A percentile compares a stretch with the other conserved stretches of the same genome.
phyloP scores from a whole-genome alignment of 352 stramenopile genomes.

The Phytophthora brassicae region DNA sequence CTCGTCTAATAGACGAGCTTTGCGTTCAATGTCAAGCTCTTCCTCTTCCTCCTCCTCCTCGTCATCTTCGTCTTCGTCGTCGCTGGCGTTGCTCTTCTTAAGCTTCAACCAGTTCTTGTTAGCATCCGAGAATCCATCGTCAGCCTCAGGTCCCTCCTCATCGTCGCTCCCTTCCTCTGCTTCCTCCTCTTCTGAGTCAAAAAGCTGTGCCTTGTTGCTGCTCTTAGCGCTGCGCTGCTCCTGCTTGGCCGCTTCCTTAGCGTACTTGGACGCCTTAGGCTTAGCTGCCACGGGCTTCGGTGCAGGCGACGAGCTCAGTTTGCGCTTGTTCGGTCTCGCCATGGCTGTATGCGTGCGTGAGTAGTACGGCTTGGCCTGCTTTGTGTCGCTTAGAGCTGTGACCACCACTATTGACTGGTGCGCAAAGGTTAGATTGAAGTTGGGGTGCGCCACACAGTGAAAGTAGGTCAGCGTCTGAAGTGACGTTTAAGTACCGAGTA shows the following conservation, averaged over 20 bases:
- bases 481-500: slow-evolving; percentile 8
- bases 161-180: slow-evolving; percentile 50
- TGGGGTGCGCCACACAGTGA: slow-evolving; percentile 15
- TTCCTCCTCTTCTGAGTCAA: slow-evolving; percentile 67
- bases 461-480: slow-evolving; percentile 17
- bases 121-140: slow-evolving; percentile 77
- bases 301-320: slow-evolving; percentile 35
- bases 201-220: slow-evolving; percentile 61
- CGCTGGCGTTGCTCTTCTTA: slow-evolving; percentile 57
- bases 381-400: slow-evolving; percentile 40
- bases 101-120: slow-evolving; percentile 88
- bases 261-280: slow-evolving; percentile 67
- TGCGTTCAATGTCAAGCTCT: slow-evolving; percentile 88
- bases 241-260: slow-evolving; percentile 78
- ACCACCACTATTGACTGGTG: slow-evolving; percentile 48
- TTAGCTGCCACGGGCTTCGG: slow-evolving; percentile 19
- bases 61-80: slow-evolving; percentile 49
- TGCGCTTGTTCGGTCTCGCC: slow-evolving; percentile 59
- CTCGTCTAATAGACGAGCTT: slow-evolving; percentile 79
- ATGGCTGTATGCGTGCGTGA: slow-evolving; percentile 27
- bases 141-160: slow-evolving; percentile 51
- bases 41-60: slow-evolving; percentile 55
- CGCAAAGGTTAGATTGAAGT: slow-evolving; percentile 25
- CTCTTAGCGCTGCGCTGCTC: slow-evolving; percentile 36
- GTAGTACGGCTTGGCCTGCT: slow-evolving; percentile 7